Evolutionary conservation across 257 asterid species (phyloP), one percentile per base, ranked within the genome.

Genomic region (Plectranthus barbatus): DNA sequence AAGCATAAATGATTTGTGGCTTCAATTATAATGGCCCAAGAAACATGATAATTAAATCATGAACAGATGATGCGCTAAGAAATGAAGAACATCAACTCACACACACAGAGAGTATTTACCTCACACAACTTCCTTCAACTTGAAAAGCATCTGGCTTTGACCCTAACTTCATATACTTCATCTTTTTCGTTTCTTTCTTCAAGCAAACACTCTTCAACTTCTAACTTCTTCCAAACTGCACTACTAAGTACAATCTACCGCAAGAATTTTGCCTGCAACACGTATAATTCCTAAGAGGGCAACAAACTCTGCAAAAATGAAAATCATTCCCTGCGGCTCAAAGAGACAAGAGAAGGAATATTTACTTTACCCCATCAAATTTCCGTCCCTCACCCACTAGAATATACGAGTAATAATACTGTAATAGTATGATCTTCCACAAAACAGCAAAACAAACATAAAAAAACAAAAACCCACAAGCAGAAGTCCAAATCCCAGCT

Each of bases 161-260:
- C 7, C 96, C 96, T 86, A 91, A 62, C 84, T 91, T 91, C 98
- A 91, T 91, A 68, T 74, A 87, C 91, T 87, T 87, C 98, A 91
- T 91, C 44, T 67, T 78, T 62, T 37, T 50, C 57, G 53, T 64
- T 33, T 57, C 74, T 57, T 39, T 58, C 62, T 55, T 65, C 41
- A 56, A n/a, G 46, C 61, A 50, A 66, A 31, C 36, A 6, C 36
- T 31, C 36, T 31, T 31, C 36, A 31, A 31, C 15, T 13, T 40
- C 6, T 40, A 12, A 18, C 46, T 23, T 24, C 37, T 33, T 53
- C 66, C 29, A 6, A 51, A 59, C 68, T 54, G 70, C 29, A 63
- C 74, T 36, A 65, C 52, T 34, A 39, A 50, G 70, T 31, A 62
- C 74, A n/a, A n/a, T n/a, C 59, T 72, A 41, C 39, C 51, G 69